Base-by-base conservation (phyloP, 495 filamentous ascomycete species). In the Delitschia confertaspora region DNA sequence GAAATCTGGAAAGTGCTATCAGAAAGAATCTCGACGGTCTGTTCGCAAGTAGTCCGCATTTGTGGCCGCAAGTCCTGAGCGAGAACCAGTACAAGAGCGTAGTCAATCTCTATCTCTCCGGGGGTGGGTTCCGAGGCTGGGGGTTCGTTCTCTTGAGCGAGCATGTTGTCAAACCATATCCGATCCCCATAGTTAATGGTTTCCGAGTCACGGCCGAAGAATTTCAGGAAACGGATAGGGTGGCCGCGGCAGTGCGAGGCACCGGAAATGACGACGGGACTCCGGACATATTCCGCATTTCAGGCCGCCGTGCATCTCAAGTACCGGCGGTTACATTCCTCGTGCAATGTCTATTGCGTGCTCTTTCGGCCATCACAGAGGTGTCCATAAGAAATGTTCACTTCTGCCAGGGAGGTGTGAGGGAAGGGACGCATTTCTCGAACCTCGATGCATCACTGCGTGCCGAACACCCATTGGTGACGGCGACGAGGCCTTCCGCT, bases 61-160 rank as follows among this genome's bases (percentile, higher is more conserved):
- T n/a, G n/a, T n/a, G n/a, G n/a, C n/a, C n/a, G n/a, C n/a, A n/a
- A n/a, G n/a, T n/a, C n/a, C n/a, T n/a, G n/a, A n/a, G n/a, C n/a
- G n/a, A n/a, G n/a, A n/a, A n/a, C n/a, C n/a, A n/a, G n/a, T n/a
- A n/a, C n/a, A n/a, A n/a, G n/a, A n/a, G n/a, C n/a, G n/a, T n/a
- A n/a, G n/a, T n/a, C n/a, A 74, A 79, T 8, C 68, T 95, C 1
- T 89, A 89, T 59, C 74, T 95, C 33, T 93, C 83, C 38, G 88
- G 88, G 6, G 88, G 88, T 9, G 88, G 88, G 0, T 94, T 94
- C 60, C 71, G 88, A 11, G 88, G 88, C 20, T 95, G 91, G 66
- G 88, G 88, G 7, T 89, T 84, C 60, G 71, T 93, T 21, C 66
- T 94, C 11, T 82, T 93, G 72, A 66, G 65, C 31, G 70, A 73